phyloP scores from a whole-genome alignment of 139 green algal species.

The Asterochloris sp. region DNA sequence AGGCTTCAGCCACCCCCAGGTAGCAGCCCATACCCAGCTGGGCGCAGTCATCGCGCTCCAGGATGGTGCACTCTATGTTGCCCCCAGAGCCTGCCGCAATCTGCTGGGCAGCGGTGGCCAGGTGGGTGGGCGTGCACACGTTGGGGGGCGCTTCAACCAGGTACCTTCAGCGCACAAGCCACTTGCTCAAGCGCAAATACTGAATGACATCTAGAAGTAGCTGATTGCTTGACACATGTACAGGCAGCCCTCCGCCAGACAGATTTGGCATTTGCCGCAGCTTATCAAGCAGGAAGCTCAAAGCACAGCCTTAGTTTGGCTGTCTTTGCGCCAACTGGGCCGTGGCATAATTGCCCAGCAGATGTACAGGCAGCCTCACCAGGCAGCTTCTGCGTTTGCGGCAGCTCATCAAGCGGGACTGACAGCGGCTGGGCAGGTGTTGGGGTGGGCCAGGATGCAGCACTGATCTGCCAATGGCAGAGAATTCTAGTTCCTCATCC shows the following conservation, averaged over 20 bases:
- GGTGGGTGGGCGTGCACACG: slow-evolving; percentile 83
- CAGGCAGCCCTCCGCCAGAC: too few relatives aligned
- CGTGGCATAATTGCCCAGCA: too few relatives aligned
- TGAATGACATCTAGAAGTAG: not conserved
- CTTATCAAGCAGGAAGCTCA: too few relatives aligned
- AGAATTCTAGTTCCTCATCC: not conserved
- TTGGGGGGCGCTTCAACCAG: slow-evolving; percentile 96
- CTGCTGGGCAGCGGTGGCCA: slow-evolving; percentile 67
- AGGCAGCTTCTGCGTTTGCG: too few relatives aligned
- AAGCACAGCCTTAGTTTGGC: too few relatives aligned
- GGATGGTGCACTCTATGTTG: slow-evolving; percentile 57
- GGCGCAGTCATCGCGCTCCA: slow-evolving; percentile 89
- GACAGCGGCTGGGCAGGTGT: too few relatives aligned
- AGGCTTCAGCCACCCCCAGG: slow-evolving; percentile 89
- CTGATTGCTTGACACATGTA: too few relatives aligned
- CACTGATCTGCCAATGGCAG: not conserved
- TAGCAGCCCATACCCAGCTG: slow-evolving; percentile 91
- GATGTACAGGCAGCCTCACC: too few relatives aligned
- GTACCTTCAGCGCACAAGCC: slow-evolving; percentile 49
- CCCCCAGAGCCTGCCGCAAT: slow-evolving; percentile 57
- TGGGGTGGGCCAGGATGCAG: not conserved
- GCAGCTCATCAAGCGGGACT: too few relatives aligned
- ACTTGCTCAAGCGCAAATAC: not conserved
- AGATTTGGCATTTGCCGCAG: too few relatives aligned
- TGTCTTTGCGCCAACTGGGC: too few relatives aligned